Base-by-base conservation (phyloP, 495 filamentous ascomycete genomes). In the Diplogelasinospora grovesii region DNA sequence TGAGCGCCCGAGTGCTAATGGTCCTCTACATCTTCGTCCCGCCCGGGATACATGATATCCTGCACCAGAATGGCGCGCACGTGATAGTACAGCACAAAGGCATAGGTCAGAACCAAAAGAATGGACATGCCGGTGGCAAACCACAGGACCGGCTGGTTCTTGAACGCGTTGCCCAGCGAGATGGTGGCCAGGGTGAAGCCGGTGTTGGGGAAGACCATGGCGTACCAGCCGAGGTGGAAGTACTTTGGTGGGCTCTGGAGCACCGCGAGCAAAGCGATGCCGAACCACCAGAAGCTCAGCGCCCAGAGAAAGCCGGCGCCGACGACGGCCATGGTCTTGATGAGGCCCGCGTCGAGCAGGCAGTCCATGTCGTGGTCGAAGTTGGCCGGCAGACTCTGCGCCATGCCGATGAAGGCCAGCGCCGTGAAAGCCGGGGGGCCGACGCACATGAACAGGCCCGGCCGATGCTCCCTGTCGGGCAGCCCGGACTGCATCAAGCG, bases 261-360 rank as follows among this genome's bases (percentile, higher is more conserved):
- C 4, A 77, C 72, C 0, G 74, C 74, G 21, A 83, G 50, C 7
- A 73, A 48, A 0, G 78, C 77, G 18, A 86, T 71, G 30, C 64
- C 66, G 53, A 86, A 86, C 70, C 85, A 86, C 82, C 82, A 86
- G 29, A 86, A 68, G 23, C 73, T 78, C n/a, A 86, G 58, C 1
- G 75, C 72, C 83, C 83, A 88, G n/a, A 88, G 63, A 39, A 83
- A 84, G 3, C 79, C 73, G 1, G 70, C 81, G 2, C 65, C 54
- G 0, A 72, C 54, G 8, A 81, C 49, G 0, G 76, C 77, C 37
- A 81, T 46, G 3, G 77, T 64, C 20, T 65, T 57, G 15, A 83
- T 53, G 10, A 45, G 33, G 16, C 14, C 24, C 3, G 45, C 23
- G 21, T 61, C 58, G 10, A 54, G 10, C 8, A 59, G 8, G 5